These are phyloP conservation scores for Nannochloris sp. DNA, from an alignment of 139 green algal species.

Conservation along the genomic window DNA sequence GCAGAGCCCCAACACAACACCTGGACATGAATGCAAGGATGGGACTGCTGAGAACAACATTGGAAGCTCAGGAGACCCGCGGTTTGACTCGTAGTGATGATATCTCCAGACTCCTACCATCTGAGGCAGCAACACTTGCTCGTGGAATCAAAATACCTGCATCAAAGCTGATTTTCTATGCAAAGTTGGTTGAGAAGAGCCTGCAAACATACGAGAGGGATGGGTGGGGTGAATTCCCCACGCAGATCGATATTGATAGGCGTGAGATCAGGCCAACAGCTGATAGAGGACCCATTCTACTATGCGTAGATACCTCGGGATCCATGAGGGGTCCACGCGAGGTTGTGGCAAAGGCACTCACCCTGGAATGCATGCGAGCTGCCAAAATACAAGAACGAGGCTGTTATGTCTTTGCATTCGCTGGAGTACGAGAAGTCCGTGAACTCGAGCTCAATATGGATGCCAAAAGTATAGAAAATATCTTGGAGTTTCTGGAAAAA, in stretches of 20 bases:
- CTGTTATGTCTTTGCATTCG: conserved; percentile 84
- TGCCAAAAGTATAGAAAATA: conserved; percentile 56
- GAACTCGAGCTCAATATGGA: conserved; percentile 76
- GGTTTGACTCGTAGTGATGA: conserved; percentile 75
- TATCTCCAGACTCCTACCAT: conserved; percentile 72
- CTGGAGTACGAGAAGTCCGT: conserved; percentile 57
- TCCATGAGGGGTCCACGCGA: conserved; percentile 64
- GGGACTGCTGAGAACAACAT: conserved; percentile 66
- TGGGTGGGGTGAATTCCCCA: conserved; percentile 77
- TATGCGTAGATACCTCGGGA: conserved; percentile 82
- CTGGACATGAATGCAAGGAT: conserved; percentile 47
- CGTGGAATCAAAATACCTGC: conserved; percentile 55
- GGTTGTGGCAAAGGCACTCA: conserved; percentile 77
- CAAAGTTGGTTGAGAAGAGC: conserved; percentile 68
- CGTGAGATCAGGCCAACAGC: conserved; percentile 69
- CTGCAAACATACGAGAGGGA: conserved; percentile 78
- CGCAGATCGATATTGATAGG: conserved; percentile 48
- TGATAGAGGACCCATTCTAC: conserved; percentile 76
- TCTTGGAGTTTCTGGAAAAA: conserved; percentile 77
- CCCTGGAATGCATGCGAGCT: conserved; percentile 61
- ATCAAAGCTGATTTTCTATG: conserved; percentile 80
- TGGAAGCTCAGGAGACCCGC: conserved; percentile 79
- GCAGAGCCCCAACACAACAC: conserved; percentile 53
- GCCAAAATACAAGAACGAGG: conserved; percentile 55
- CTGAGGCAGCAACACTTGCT: conserved; percentile 54